A percentile compares a stretch with the other conserved stretches of the same genome.
These are phyloP conservation scores for Polychaeton citri DNA, from an alignment of 2,329 filamentous ascomycete species.

Conservation along the genomic window DNA sequence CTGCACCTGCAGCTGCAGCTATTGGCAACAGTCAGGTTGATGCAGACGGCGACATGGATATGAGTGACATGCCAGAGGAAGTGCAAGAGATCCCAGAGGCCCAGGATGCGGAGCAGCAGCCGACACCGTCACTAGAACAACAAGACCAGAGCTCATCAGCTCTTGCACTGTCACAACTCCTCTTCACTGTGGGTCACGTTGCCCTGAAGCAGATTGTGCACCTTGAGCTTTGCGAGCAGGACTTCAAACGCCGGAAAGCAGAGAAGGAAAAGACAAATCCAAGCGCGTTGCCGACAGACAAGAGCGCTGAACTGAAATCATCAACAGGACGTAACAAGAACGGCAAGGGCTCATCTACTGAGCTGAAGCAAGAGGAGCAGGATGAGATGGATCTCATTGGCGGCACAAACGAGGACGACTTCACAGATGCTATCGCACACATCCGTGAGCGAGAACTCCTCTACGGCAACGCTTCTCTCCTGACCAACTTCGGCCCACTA, in stretches of 20 bases:
- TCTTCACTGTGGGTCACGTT: slow-evolving; percentile 92
- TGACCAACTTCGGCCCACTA: slow-evolving; percentile 82
- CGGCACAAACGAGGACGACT: slow-evolving; percentile 89
- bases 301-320: slow-evolving; percentile 13
- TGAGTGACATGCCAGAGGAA: slow-evolving; percentile 21
- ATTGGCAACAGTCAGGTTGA: slow-evolving; percentile 16
- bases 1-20: slow-evolving; percentile 3
- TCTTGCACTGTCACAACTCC: slow-evolving; percentile 69
- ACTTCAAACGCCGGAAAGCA: slow-evolving; percentile 93
- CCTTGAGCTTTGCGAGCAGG: slow-evolving; percentile 88
- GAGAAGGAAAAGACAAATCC: slow-evolving; percentile 59
- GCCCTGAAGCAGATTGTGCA: slow-evolving; percentile 99
- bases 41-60: slow-evolving; percentile 23
- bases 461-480: slow-evolving; percentile 67
- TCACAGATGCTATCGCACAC: slow-evolving; percentile 73
- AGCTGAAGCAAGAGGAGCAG: slow-evolving; percentile 46
- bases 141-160: slow-evolving; percentile 28
- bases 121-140: slow-evolving; percentile 3
- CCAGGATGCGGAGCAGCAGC: slow-evolving; percentile 4
- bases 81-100: slow-evolving; percentile 8
- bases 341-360: slow-evolving; percentile 21
- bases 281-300: slow-evolving; percentile 23
- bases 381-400: slow-evolving; percentile 95
- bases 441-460: slow-evolving; percentile 75
- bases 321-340: slow-evolving; percentile 17